Evolutionary conservation across 441 rosid species (phyloP), one percentile per base, ranked within the genome.

Genomic region (Lepidium campestre): DNA sequence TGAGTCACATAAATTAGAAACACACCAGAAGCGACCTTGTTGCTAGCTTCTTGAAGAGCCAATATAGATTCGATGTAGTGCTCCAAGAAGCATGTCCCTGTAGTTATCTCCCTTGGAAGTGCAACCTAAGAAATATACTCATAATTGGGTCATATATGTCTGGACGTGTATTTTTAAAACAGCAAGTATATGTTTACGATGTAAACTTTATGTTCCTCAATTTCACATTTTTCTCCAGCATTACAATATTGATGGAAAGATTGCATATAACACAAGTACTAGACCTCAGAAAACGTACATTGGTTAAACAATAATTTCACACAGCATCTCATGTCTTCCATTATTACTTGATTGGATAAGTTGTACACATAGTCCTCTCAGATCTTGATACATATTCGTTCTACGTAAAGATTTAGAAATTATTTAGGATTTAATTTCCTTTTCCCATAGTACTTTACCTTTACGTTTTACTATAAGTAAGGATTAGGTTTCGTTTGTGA

Each of bases 11-110:
- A 14, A 22, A 11, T 27, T 20, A 61, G 65, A 41, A 46, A 77
- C 86, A 72, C 72, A 88, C 97, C 98, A 81, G 79, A 74, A 49
- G 97, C 71, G 54, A 79, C 47, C 74, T 65, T 79, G 69, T 65
- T 48, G 80, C 97, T 90, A 70, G 89, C 89, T 57, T 86, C 94
- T 68, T 91, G 98, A 71, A 94, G 97, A 78, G 97, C 96, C 78
- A 90, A 72, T 76, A 94, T 80, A 34, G 69, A 68, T 78, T 91
- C 98, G 66, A 94, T 86, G 70, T 94, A 94, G 23, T 78, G 81
- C 72, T 88, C 91, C 72, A 94, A 77, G 83, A 90, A 94, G 74
- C 97, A 82, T 62, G 85, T 84, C 78, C 95, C 93, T 40, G 93
- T 82, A 42, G 89, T 85, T 76, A 93, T 88, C 81, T 94, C 98